phyloP scores from a whole-genome alignment of 2,329 filamentous ascomycete species.

The Cyclaneusma minus region DNA sequence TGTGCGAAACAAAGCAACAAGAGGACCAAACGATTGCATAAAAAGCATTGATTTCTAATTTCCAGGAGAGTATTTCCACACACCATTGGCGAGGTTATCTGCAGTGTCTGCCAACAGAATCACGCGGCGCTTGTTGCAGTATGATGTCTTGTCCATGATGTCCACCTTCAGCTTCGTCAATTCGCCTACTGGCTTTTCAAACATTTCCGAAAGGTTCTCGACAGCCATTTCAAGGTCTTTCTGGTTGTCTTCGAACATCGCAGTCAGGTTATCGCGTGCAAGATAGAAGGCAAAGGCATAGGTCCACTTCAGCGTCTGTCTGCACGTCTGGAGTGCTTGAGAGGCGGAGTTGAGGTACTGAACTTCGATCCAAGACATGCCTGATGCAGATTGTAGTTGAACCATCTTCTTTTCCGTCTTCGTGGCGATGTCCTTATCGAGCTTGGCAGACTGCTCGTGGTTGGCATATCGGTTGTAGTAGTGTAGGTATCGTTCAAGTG shows the following conservation, averaged over 20 bases:
- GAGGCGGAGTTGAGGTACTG: slow-evolving; percentile 92
- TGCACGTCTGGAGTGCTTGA: slow-evolving; percentile 84
- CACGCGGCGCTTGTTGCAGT: slow-evolving; percentile 83
- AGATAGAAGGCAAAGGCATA: slow-evolving; percentile 98
- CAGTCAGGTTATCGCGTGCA: slow-evolving; percentile 85
- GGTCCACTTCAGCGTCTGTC: slow-evolving; percentile 98
- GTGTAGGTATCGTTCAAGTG: slow-evolving; percentile 88
- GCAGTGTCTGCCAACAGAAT: slow-evolving; percentile 88
- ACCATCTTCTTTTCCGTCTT: slow-evolving; percentile 99
- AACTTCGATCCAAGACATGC: slow-evolving; percentile 98
- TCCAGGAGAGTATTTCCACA: too few relatives aligned
- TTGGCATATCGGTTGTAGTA: slow-evolving; percentile 99
- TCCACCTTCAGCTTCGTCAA: slow-evolving; percentile 88
- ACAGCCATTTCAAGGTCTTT: slow-evolving; percentile 96
- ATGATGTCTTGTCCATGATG: slow-evolving; percentile 96
- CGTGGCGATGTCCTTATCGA: slow-evolving; percentile 88
- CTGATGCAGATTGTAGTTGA: slow-evolving; percentile 79
- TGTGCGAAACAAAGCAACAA: too few relatives aligned
- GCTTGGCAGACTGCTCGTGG: slow-evolving; percentile 90
- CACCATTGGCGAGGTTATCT: slow-evolving; percentile 78
- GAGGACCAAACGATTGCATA: too few relatives aligned
- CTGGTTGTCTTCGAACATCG: slow-evolving; percentile 98
- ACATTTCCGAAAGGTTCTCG: slow-evolving; percentile 96
- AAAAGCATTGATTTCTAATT: too few relatives aligned
- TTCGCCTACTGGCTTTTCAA: slow-evolving; percentile 88